These are phyloP conservation scores for Ogataea hybrid DNA, from an alignment of 1,139 yeast genomes.

Conservation along the genomic window DNA sequence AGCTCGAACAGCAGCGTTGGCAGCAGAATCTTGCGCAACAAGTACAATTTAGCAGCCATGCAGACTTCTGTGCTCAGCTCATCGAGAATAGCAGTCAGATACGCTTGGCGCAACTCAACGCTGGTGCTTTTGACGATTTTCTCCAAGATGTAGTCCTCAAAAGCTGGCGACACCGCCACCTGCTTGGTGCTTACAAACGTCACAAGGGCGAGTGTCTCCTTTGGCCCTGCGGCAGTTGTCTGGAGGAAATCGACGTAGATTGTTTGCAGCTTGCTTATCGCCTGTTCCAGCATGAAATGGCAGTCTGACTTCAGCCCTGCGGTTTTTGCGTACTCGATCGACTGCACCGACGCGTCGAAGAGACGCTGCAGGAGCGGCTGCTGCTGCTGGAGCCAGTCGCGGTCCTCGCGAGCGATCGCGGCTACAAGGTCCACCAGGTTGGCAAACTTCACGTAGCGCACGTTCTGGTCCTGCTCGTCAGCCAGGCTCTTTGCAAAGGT, in stretches of 20 bases:
- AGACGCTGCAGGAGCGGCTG: constrained; percentile 39
- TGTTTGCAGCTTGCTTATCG: constrained; percentile 59
- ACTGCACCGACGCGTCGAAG: constrained; percentile 44
- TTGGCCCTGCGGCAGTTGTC: constrained; percentile 32
- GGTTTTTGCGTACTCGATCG: constrained; percentile 40
- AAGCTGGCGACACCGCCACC: constrained; percentile 43
- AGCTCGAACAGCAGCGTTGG: constrained; percentile 68
- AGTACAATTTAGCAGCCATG: constrained; percentile 57
- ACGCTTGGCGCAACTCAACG: constrained; percentile 44
- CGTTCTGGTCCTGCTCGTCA: constrained; percentile 50
- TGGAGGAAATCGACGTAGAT: constrained; percentile 51
- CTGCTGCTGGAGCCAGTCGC: constrained; percentile 61
- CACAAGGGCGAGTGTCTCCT: constrained; percentile 46
- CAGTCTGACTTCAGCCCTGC: constrained; percentile 56
- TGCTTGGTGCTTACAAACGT: constrained; percentile 48
- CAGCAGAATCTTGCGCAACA: constrained; percentile 63
- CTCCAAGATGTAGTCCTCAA: constrained; percentile 59
- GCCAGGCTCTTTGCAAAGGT: constrained; percentile 36
- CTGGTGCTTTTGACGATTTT: constrained; percentile 55
- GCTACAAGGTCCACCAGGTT: constrained; percentile 66
- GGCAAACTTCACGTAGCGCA: constrained; percentile 62
- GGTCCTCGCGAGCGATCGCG: constrained; percentile 52
- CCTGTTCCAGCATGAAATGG: constrained; percentile 74
- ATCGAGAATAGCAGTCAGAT: constrained; percentile 48
- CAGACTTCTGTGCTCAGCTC: constrained; percentile 45